phyloP scores from a whole-genome alignment of 2,329 filamentous ascomycete species.

The Pestalotiopsis sp. region DNA sequence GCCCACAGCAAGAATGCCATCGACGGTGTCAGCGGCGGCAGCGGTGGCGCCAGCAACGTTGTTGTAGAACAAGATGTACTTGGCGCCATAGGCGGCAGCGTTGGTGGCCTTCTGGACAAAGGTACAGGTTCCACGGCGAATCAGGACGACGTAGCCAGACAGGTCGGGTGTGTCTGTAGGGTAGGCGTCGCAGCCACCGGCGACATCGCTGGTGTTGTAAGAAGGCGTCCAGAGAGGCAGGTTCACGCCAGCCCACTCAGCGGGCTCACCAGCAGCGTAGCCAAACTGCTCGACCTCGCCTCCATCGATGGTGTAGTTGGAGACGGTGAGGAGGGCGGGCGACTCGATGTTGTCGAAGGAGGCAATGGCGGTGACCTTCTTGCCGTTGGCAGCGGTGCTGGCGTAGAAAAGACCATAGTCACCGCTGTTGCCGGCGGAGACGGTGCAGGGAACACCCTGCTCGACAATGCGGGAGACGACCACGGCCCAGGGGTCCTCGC shows the following conservation, averaged over 20 bases:
- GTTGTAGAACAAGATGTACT: conserved; percentile 66
- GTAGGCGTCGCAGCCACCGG: conserved; percentile 54
- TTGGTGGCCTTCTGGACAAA: conserved; percentile 57
- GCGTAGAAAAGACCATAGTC: conserved; percentile 49
- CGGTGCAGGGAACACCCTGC: conserved; percentile 52
- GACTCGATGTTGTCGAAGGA: conserved; percentile 50
- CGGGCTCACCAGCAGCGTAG: conserved; percentile 42
- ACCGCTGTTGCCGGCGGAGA: conserved; percentile 56
- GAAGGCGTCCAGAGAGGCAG: conserved; percentile 52
- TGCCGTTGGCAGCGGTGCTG: conserved; percentile 49
- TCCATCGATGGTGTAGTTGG: conserved; percentile 41
- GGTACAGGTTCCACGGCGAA: conserved; percentile 60
- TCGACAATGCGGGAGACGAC: conserved; percentile 54
- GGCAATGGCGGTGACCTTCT: conserved; percentile 48
- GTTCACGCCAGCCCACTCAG: conserved; percentile 44
- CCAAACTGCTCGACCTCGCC: conserved; percentile 39
- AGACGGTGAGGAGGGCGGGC: conserved; percentile 43
- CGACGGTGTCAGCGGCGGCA: conserved; percentile 29
- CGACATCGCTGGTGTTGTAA: conserved; percentile 47
- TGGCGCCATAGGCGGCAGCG: conserved; percentile 55
- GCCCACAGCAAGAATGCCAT: conserved; percentile 36
- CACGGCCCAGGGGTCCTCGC: conserved; percentile 51
- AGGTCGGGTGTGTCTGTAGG: conserved; percentile 59
- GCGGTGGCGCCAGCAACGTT: conserved; percentile 41
- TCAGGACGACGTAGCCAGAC: conserved; percentile 57